Evolutionary conservation across 352 stramenopile species (phyloP), one percentile per base, ranked within the genome.

Genomic region (Globisporangium nodosum): DNA sequence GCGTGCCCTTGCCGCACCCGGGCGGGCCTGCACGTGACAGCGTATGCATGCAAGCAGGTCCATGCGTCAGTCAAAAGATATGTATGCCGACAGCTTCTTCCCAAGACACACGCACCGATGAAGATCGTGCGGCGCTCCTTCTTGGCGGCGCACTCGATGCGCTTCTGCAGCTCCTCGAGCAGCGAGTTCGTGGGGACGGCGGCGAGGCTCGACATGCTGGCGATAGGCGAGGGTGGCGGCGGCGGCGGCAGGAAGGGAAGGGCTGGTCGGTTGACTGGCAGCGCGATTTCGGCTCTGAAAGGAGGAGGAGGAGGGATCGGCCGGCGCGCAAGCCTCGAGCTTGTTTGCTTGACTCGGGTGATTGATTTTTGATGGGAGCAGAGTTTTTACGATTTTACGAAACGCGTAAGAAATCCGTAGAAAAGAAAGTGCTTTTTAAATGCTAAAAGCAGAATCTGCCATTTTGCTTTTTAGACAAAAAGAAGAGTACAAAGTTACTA

Each of bases 1-100:
- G 97, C 50, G 98, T 99, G 68, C 98, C 98, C 80, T 99, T 99
- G 66, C 98, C 97, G 55, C 94, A 97, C 47, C 96, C 97, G 66
- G 94, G 90, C 53, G 92, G 90, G 52, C 92, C 90, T 88, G 47
- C 16, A 20, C 30, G n/a, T 42, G n/a, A 9, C 12, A 21, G 30
- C 30, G 15, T n/a, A n/a, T 8, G 42, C n/a, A 45, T 16, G 4
- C 31, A 24, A 24, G 21, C 21, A 24, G 21, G 21, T 24, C 21
- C 21, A 24, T 8, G 31, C 11, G 27, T 74, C 48, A 68, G 49
- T 50, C 15, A 52, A 49, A 52, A 48, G 59, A 53, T 56, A 39
- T 24, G 18, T 31, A 24, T 24, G 20, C 24, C 33, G 0, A 3
- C 21, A 49, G 9, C 27, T 24, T 24, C 21, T 24, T 24, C 27